Evolutionary conservation across 148 eudicot species (phyloP), one percentile per base, ranked within the genome.

Genomic region (Bassia scoparia): DNA sequence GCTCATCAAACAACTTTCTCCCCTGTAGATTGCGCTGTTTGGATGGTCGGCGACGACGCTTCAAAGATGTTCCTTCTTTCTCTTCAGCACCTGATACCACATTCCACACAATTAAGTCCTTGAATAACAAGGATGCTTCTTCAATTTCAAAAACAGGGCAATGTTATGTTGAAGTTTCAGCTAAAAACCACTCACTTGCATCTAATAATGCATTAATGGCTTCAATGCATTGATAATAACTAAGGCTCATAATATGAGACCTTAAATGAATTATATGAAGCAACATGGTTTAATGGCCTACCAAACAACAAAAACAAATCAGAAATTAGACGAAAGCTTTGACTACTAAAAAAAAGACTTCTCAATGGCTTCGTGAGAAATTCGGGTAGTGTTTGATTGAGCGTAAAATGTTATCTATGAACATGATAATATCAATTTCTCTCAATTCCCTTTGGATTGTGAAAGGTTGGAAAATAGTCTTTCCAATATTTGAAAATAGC

Each of bases 1-100:
- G 86, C 83, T 86, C 97, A 61, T 88, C 89, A 76, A 91, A 96
- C 64, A 96, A 88, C 68, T 93, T 90, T 81, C 90, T 96, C 59
- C 97, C 97, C 70, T 72, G 87, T 21, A 90, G 38, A 65, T 81
- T 85, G 31, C 52, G 88, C 58, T 80, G 82, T 82, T 90, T 96
- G 34, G 86, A 79, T 55, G 89, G 88, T 44, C 92, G 96, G 74
- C 96, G 96, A 64, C 92, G 88, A 23, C 90, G 88, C 69, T 83
- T 92, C 31, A 78, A 86, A 50, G 94, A 67, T 37, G 76, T 58
- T 62, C 89, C 89, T 79, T 87, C 97, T 79, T 83, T 90, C 74
- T 85, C 94, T 71, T 87, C 93, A 77, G 84, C 85, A 72, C 76
- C 85, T 81, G 72, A 55, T 72, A 67, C 14, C 72, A 65, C 69